Conservation (phyloP, 83 land plant genomes). For the Larix sibirica region DNA sequence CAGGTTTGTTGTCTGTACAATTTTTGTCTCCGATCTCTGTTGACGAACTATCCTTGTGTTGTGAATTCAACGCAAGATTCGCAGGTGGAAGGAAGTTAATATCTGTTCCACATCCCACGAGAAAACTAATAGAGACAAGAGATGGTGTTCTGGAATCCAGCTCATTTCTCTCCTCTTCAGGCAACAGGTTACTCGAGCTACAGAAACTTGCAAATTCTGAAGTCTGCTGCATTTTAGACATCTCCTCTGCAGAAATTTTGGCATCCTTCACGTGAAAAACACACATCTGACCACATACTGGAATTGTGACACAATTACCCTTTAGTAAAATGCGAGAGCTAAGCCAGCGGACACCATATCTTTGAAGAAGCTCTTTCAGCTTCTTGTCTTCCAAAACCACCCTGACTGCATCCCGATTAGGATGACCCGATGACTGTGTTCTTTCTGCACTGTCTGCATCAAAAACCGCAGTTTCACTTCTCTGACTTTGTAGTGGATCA, state of each 20-base stretch:
- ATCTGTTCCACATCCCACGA: constrained; percentile 37
- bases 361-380: constrained; percentile 34
- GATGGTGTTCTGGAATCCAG: not conserved
- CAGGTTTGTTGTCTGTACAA: constrained; percentile 9
- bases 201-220: not conserved
- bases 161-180: not conserved
- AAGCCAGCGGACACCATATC: constrained; percentile 38
- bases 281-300: constrained; percentile 38
- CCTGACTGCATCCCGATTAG: constrained; percentile 25
- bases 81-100: constrained; percentile 22
- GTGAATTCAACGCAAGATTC: not conserved
- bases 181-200: not conserved
- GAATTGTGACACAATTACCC: constrained; percentile 62
- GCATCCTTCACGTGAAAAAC: constrained; percentile 37
- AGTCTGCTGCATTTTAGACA: not conserved
- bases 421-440: constrained; percentile 10
- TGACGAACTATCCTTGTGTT: not conserved
- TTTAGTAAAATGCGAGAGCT: constrained; percentile 35
- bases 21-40: constrained; percentile 7
- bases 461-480: not conserved
- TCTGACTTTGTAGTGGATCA: not conserved
- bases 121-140: constrained; percentile 16
- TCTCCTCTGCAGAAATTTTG: not conserved
- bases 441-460: not conserved
- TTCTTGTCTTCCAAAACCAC: constrained; percentile 30